phyloP scores from a whole-genome alignment of 768 basidiomycete species.

The Coprinopsis marcescibilis region DNA sequence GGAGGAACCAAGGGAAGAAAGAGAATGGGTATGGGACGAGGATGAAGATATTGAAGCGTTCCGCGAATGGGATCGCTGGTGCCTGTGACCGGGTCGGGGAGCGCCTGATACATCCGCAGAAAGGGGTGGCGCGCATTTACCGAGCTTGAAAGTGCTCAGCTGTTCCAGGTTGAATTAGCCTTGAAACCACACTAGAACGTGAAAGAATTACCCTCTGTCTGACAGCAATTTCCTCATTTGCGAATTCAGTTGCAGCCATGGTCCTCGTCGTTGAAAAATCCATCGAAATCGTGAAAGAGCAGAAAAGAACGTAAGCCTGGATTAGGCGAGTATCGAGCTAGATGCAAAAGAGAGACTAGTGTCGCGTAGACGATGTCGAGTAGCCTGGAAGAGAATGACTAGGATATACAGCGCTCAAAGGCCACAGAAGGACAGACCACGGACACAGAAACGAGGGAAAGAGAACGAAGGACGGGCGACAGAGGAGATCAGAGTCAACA shows the following conservation, averaged over 20 bases:
- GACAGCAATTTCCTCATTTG: constrained; percentile 32
- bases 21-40: constrained; percentile 35
- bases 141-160: constrained; percentile 74
- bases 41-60: constrained; percentile 51
- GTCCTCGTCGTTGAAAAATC: constrained; percentile 19
- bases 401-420: neutral
- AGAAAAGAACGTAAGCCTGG: constrained; percentile 29
- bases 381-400: constrained; percentile 22
- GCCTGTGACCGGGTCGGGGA: constrained; percentile 43
- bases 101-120: constrained; percentile 19
- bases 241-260: constrained; percentile 19
- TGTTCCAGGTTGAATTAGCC: constrained; percentile 19
- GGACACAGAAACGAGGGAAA: constrained; percentile 10
- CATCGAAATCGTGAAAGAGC: constrained; percentile 19
- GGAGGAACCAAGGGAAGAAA: constrained; percentile 33
- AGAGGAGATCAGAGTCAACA: constrained; percentile 12
- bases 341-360: constrained; percentile 9
- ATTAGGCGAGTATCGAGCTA: constrained; percentile 26
- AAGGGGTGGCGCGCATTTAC: constrained; percentile 38
- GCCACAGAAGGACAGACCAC: neutral
- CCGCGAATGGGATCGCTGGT: constrained; percentile 62
- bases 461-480: constrained; percentile 11
- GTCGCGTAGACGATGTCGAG: constrained; percentile 5
- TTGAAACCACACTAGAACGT: constrained; percentile 4
- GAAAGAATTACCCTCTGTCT: constrained; percentile 33